These are phyloP conservation scores for Plasmodiophora brassicae DNA, from an alignment of 208 protist species.

Conservation along the genomic window DNA sequence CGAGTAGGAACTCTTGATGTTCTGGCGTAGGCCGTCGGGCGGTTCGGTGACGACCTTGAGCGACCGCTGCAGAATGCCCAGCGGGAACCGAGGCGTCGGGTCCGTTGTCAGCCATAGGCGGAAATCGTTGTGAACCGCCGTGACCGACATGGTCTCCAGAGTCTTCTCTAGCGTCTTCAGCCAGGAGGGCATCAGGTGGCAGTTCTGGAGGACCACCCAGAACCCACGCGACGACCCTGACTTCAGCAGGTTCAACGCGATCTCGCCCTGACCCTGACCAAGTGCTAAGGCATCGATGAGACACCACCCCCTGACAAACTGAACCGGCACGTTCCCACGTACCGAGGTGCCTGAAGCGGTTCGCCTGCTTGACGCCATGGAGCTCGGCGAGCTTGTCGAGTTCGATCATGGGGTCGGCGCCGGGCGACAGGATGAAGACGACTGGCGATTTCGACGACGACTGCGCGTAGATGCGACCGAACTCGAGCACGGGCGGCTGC, in stretches of 20 bases:
- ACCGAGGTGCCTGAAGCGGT: slow-evolving; percentile 1
- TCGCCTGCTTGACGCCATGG: slow-evolving; percentile 30
- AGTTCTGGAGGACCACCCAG: slow-evolving; percentile 98
- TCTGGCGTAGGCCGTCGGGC: slow-evolving; percentile 95
- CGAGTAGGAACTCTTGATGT: slow-evolving; percentile 92
- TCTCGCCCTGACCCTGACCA: slow-evolving; percentile 92
- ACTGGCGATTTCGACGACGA: slow-evolving; percentile 76
- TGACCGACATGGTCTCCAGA: slow-evolving; percentile 68
- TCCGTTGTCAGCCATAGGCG: slow-evolving; percentile 97
- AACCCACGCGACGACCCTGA: slow-evolving; percentile 84
- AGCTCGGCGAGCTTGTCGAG: slow-evolving; percentile 88
- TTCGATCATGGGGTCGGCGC: slow-evolving; percentile 92
- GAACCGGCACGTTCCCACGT: not conserved
- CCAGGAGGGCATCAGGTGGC: slow-evolving; percentile 93
- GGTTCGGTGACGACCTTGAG: slow-evolving; percentile 92
- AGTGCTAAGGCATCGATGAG: slow-evolving; percentile 92
- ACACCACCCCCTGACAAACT: slow-evolving; percentile 68
- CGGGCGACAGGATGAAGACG: slow-evolving; percentile 95
- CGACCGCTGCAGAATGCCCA: slow-evolving; percentile 65
- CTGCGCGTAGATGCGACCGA: slow-evolving; percentile 58
- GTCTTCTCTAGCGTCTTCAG: slow-evolving; percentile 95
- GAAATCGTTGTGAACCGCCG: slow-evolving; percentile 87
- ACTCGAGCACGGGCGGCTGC: slow-evolving; percentile 86
- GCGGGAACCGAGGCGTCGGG: slow-evolving; percentile 90
- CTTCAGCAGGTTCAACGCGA: slow-evolving; percentile 89